These are phyloP conservation scores for Phylloporus rhodoxanthus DNA, from an alignment of 768 basidiomycete genomes.

Conservation along the genomic window DNA sequence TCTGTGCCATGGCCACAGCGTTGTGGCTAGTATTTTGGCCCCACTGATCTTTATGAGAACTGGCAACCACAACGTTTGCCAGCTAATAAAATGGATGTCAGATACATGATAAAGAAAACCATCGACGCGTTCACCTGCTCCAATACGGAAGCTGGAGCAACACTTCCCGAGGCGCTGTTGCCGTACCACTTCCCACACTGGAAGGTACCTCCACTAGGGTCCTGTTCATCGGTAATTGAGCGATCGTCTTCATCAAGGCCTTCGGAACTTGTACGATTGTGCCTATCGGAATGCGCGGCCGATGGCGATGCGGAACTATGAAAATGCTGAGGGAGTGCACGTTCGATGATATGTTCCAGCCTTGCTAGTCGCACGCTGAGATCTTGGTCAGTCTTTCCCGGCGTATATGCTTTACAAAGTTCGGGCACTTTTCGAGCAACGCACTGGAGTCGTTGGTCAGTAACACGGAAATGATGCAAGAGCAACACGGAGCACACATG, in stretches of 20 bases:
- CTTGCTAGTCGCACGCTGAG: slow-evolving; percentile 66
- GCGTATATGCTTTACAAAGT: slow-evolving; percentile 82
- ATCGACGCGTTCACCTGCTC: slow-evolving; percentile 55
- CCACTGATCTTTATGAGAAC: slow-evolving; percentile 29
- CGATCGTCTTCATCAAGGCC: slow-evolving; percentile 57
- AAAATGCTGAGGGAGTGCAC: slow-evolving; percentile 72
- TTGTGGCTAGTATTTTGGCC: slow-evolving; percentile 15
- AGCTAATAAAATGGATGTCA: slow-evolving; percentile 36
- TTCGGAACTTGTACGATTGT: slow-evolving; percentile 43
- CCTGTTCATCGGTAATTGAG: slow-evolving; percentile 73
- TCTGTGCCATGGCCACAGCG: slow-evolving; percentile 12
- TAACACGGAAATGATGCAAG: slow-evolving; percentile 3
- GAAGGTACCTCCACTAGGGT: slow-evolving; percentile 68
- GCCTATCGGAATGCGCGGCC: slow-evolving; percentile 31
- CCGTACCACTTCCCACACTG: slow-evolving; percentile 87
- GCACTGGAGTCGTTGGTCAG: slow-evolving; percentile 44
- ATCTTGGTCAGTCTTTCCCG: slow-evolving; percentile 82
- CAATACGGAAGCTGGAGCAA: slow-evolving; percentile 72
- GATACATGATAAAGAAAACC: slow-evolving; percentile 10
- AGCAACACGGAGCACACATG: slow-evolving; percentile 48
- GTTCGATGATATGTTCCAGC: slow-evolving; percentile 76
- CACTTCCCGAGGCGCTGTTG: slow-evolving; percentile 74
- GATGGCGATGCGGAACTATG: slow-evolving; percentile 36
- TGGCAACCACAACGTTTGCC: slow-evolving; percentile 47
- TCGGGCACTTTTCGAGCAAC: slow-evolving; percentile 83